Percentiles rank a stretch among this genome's conserved stretches.
Evolutionary conservation across 2,329 filamentous ascomycete species (phyloP).

Genomic region (Parastagonospora avenae): DNA sequence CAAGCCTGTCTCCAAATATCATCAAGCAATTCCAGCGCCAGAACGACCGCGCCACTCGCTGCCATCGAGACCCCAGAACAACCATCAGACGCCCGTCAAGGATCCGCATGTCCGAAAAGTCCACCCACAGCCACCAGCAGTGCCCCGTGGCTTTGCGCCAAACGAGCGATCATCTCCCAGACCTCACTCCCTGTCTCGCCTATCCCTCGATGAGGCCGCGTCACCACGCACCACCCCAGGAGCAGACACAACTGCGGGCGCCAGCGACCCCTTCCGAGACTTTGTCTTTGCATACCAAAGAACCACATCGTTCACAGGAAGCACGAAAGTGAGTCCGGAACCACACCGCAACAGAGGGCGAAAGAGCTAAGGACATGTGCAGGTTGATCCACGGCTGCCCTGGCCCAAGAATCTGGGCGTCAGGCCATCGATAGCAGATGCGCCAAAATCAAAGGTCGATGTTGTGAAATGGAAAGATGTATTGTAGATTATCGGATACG

Average conservation of each 20-base stretch:
- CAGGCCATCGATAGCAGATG: slow-evolving; percentile 16
- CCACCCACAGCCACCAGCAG: neutral
- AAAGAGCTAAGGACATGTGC: slow-evolving; percentile 13
- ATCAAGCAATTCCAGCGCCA: neutral
- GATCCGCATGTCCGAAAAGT: neutral
- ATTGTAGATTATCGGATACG: slow-evolving; percentile 3
- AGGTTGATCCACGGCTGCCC: slow-evolving; percentile 17
- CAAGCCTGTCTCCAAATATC: neutral
- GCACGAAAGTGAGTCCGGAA: slow-evolving; percentile 23
- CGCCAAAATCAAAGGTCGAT: slow-evolving; percentile 18
- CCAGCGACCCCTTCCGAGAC: slow-evolving; percentile 26
- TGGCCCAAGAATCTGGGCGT: slow-evolving; percentile 23
- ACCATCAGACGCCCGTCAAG: neutral
- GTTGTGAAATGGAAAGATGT: slow-evolving; percentile 24
- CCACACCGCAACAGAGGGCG: neutral
- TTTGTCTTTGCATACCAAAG: slow-evolving; percentile 18
- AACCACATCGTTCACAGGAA: slow-evolving; percentile 25
- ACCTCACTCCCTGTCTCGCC: neutral
- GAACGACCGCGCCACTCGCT: slow-evolving; percentile 23
- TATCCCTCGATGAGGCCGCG: neutral
- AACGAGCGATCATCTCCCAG: neutral
- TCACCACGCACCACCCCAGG: neutral
- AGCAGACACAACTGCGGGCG: neutral
- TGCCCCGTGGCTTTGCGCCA: neutral
- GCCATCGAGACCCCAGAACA: slow-evolving; percentile 5